These are phyloP conservation scores for Lupinus albus DNA, from an alignment of 306 rosid genomes.

Conservation along the genomic window DNA sequence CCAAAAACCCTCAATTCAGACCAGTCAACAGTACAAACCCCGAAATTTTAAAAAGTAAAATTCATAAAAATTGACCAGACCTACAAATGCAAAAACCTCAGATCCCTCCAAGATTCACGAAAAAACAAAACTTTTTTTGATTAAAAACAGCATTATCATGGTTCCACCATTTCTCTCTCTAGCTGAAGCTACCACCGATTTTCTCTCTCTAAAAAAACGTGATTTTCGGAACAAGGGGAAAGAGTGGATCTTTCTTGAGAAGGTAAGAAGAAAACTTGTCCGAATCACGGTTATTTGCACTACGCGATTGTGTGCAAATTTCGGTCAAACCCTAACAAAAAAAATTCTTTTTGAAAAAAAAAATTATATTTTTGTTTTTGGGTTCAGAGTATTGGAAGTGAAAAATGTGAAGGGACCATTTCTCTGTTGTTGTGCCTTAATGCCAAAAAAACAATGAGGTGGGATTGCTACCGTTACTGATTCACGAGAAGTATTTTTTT, in stretches of 20 bases:
- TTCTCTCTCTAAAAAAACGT: slow-evolving; percentile 57
- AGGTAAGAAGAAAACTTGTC: slow-evolving; percentile 49
- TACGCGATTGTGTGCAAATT: slow-evolving; percentile 60
- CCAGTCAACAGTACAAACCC: slow-evolving; percentile 37
- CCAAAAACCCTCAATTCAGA: slow-evolving; percentile 46
- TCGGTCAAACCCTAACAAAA: slow-evolving; percentile 71
- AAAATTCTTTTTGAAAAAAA: background rate
- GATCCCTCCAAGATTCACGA: slow-evolving; percentile 52
- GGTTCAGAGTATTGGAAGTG: background rate
- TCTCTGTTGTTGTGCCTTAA: slow-evolving; percentile 7
- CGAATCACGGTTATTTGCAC: slow-evolving; percentile 53
- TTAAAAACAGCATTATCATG: slow-evolving; percentile 39
- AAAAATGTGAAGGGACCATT: background rate
- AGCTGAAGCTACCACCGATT: slow-evolving; percentile 23
- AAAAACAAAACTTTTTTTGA: slow-evolving; percentile 37
- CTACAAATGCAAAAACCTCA: slow-evolving; percentile 44
- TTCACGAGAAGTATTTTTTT: slow-evolving; percentile 28
- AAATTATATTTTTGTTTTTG: background rate
- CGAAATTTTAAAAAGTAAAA: background rate
- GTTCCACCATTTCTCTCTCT: slow-evolving; percentile 38
- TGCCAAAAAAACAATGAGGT: slow-evolving; percentile 26
- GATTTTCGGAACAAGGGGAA: slow-evolving; percentile 40
- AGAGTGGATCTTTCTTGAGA: slow-evolving; percentile 43
- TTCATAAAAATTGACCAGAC: slow-evolving; percentile 20
- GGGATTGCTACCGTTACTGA: slow-evolving; percentile 15